Conservation (phyloP, 23 red algal genomes). For the Gracilaria caudata region DNA sequence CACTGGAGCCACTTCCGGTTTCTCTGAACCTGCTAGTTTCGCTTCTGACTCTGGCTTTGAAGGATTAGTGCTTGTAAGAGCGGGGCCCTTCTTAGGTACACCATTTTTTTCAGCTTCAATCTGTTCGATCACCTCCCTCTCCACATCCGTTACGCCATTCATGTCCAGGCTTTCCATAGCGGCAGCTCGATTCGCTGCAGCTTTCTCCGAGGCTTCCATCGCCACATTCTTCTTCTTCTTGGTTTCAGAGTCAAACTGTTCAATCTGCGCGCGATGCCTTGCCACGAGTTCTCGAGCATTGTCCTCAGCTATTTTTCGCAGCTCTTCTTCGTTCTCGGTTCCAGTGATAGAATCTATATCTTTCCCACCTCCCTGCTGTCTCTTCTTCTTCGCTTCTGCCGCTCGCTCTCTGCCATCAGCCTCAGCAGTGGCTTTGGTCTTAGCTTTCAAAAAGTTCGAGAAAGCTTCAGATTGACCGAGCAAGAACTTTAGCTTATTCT, state of each 20-base stretch:
- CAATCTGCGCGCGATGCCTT: slow-evolving; percentile 57
- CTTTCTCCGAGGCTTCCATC: slow-evolving; percentile 56
- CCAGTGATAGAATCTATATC: slow-evolving; percentile 78
- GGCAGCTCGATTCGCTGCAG: slow-evolving; percentile 70
- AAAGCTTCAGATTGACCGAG: slow-evolving; percentile 88
- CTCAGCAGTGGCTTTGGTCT: slow-evolving; percentile 80
- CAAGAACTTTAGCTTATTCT: slow-evolving; percentile 91
- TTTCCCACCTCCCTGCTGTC: neutral
- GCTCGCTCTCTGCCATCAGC: slow-evolving; percentile 46
- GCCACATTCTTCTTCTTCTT: slow-evolving; percentile 56
- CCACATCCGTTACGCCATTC: slow-evolving; percentile 63
- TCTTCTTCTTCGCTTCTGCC: slow-evolving; percentile 38
- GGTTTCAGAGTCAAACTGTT: slow-evolving; percentile 65
- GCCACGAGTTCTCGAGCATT: slow-evolving; percentile 61
- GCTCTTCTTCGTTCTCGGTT: slow-evolving; percentile 71
- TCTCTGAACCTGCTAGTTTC: slow-evolving; percentile 51
- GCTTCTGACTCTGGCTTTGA: slow-evolving; percentile 10
- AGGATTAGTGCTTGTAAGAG: neutral
- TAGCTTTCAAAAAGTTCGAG: slow-evolving; percentile 82
- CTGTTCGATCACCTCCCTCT: slow-evolving; percentile 44
- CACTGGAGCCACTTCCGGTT: slow-evolving; percentile 68
- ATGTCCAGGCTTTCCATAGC: slow-evolving; percentile 56
- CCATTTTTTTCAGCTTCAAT: slow-evolving; percentile 45
- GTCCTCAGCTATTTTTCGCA: slow-evolving; percentile 55
- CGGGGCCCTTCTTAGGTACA: neutral